Evolutionary conservation across 108 stramenopile species (phyloP).

Genomic region (Nitzschia sp.): DNA sequence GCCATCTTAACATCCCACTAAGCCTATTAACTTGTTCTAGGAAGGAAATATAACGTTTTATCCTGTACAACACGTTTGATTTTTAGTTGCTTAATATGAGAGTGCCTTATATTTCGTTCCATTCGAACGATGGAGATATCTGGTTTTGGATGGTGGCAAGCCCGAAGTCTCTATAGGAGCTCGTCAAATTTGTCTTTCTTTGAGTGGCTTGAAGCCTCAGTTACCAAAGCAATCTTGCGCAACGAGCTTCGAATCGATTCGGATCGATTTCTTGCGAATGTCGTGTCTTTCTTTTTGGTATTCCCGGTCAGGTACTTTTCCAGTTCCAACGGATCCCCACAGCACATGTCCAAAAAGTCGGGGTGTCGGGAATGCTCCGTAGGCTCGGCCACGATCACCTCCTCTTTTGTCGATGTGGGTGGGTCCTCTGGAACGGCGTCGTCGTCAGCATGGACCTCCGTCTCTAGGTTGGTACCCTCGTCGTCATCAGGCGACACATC

Average conservation of each 20-base stretch:
- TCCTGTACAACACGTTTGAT: no score
- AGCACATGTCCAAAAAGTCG: conserved; percentile 23
- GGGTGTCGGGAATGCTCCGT: conserved; percentile 6
- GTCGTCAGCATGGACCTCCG: background rate
- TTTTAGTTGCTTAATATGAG: no score
- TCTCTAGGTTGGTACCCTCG: background rate
- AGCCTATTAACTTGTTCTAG: no score
- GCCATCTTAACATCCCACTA: no score
- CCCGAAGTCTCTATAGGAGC: no score
- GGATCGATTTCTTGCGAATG: background rate
- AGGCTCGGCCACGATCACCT: background rate
- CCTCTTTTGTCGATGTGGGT: background rate
- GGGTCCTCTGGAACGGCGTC: background rate
- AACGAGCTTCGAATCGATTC: background rate
- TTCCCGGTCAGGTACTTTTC: background rate
- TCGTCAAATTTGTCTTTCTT: no score
- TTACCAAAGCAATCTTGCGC: background rate
- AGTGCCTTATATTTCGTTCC: no score
- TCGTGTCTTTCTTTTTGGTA: background rate
- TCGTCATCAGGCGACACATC: background rate
- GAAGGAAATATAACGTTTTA: no score
- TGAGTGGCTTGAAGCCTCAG: no score
- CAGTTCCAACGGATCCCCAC: conserved; percentile 8
- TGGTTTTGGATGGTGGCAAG: no score
- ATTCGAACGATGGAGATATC: no score